phyloP scores from a whole-genome alignment of 495 filamentous ascomycete species.

The Aspergillus kassunensis region DNA sequence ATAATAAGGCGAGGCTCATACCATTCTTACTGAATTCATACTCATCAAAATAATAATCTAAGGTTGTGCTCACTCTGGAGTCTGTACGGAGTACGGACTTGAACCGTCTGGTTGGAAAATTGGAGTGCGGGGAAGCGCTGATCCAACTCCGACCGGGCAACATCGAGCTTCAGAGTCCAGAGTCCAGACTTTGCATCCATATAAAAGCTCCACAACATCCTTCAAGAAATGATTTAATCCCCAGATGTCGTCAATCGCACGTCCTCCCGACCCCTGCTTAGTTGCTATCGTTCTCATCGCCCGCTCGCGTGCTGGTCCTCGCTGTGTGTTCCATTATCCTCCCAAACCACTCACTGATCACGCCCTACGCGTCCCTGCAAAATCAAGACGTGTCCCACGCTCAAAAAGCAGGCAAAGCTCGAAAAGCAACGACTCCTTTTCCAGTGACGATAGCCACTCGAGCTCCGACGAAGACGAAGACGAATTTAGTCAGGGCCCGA shows the following conservation, averaged over 20 bases:
- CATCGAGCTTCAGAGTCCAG: slow-evolving; percentile 5
- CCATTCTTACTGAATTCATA: no score
- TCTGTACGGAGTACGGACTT: no score
- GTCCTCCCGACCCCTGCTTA: slow-evolving; percentile 58
- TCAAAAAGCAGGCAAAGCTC: slow-evolving; percentile 21
- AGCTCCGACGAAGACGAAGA: slow-evolving; percentile 51
- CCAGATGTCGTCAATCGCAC: slow-evolving; percentile 47
- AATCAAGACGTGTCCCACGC: slow-evolving; percentile 34
- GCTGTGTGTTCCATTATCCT: slow-evolving; percentile 91
- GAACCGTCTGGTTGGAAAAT: not conserved
- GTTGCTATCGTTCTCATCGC: slow-evolving; percentile 79
- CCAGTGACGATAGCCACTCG: slow-evolving; percentile 44
- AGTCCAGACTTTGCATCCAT: not conserved
- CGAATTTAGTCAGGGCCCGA: slow-evolving; percentile 21
- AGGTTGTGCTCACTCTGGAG: no score
- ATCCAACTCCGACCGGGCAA: slow-evolving; percentile 6
- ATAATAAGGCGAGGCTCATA: no score
- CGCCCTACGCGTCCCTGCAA: slow-evolving; percentile 31
- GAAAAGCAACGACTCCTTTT: slow-evolving; percentile 41
- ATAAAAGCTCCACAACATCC: no score
- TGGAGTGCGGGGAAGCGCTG: not conserved
- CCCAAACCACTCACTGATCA: slow-evolving; percentile 52
- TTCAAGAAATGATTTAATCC: not conserved
- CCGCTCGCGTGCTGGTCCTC: slow-evolving; percentile 73
- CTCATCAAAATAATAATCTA: no score